A percentile compares a stretch with the other conserved stretches of the same genome.
Evolutionary conservation across 495 filamentous ascomycete genomes (phyloP).

Genomic region (Lasiosphaeria ovina): DNA sequence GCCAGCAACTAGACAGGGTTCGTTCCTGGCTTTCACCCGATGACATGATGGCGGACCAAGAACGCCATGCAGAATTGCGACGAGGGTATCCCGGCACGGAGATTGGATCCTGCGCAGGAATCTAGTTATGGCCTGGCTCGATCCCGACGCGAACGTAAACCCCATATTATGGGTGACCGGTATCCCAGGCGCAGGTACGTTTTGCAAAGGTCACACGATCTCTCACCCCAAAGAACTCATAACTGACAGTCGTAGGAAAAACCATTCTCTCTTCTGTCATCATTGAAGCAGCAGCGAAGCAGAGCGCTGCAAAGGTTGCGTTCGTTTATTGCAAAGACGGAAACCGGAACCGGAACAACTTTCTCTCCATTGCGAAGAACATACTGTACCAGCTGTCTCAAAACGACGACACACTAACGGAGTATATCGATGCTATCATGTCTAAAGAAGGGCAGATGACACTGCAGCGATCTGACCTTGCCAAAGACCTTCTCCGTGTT

Average conservation of each 20-base stretch:
- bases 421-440: background rate
- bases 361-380: background rate
- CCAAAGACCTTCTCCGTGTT: background rate
- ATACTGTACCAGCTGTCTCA: background rate
- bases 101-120: slow-evolving; percentile 4
- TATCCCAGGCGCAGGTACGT: slow-evolving; percentile 12
- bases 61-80: background rate
- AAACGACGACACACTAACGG: background rate
- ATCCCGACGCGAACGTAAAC: background rate
- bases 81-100: slow-evolving; percentile 4
- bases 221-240: too few relatives aligned
- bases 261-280: background rate
- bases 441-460: background rate
- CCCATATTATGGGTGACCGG: slow-evolving; percentile 11
- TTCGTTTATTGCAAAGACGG: background rate
- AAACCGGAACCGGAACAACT: background rate
- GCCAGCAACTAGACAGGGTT: slow-evolving; percentile 4
- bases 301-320: background rate
- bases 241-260: background rate
- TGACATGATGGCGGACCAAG: slow-evolving; percentile 9
- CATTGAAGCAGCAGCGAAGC: background rate
- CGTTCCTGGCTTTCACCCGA: slow-evolving; percentile 9
- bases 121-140: slow-evolving; percentile 4
- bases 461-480: background rate
- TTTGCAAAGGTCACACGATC: too few relatives aligned